Base-by-base conservation (phyloP, 192 early-diverging fungal species). In the Backusella mclennaniae region DNA sequence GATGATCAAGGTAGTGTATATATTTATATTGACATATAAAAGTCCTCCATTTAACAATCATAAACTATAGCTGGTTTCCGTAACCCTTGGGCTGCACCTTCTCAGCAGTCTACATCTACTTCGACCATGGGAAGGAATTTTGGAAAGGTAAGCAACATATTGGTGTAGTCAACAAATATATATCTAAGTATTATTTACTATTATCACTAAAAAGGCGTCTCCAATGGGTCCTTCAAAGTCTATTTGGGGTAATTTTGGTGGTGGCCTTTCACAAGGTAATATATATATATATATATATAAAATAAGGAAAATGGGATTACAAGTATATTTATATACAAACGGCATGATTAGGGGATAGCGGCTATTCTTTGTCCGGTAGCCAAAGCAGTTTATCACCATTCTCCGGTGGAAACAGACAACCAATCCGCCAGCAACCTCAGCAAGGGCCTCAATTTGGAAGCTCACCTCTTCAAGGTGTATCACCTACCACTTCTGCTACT, bases 231-330 rank as follows among this genome's bases (percentile, higher is more conserved):
- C 73, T 36, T 76, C 75, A 6, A 56, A 41, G 9, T 79, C 78
- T 23, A 79, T 79, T 33, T 79, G 78, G 78, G 78, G 78, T 63
- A 74, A 74, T 63, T 79, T 79, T 71, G 73, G 73, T 15, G 38
- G 67, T 38, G 44, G 31, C n/a, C 49, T 76, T 69, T 67, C 75
- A 6, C 42, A 67, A 36, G 75, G 67, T 56, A 68, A 69, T 1
- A 19, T 66, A 26, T 26, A 26, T 33, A 33, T 2, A 33, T 33
- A 14, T 6, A 12, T 21, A 66, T 38, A 35, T 36, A 19, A 26
- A 17, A 56, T 15, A n/a, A 59, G 19, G 17, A 17, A 44, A 49
- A 44, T n/a, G 23, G n/a, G 7, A 29, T 29, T 38, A 59, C 2
- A 9, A 3, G 2, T 19, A 14, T 66, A 67, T 14, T 42, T 4